Evolutionary conservation across 1,284 basidiomycete species (phyloP), one percentile per base, ranked within the genome.

Genomic region (Limonomyces culmigenus): DNA sequence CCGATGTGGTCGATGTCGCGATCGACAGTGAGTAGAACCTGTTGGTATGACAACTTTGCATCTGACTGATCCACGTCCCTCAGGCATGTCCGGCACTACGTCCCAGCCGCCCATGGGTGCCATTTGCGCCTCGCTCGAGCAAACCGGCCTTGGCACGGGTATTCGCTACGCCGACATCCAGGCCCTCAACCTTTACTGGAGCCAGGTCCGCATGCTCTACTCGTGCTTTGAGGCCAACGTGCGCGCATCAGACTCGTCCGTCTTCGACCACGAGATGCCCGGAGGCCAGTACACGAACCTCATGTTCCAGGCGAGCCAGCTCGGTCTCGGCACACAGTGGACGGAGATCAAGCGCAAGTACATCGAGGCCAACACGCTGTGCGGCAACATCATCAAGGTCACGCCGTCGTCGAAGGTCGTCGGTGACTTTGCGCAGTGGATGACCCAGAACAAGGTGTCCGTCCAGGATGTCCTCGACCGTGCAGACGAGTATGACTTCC

Each of bases 251-350:
- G 88, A 93, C 56, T 93, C 87, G 32, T 91, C 86, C 60, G 92
- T 97, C 42, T 98, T 97, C 54, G 92, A 93, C 54, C 95, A 98
- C 63, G 92, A 98, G 63, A 99, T 99, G 95, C 95, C 95, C 37
- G 95, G 95, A 56, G 93, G 92, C 35, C 88, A 93, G 56, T 93
- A 92, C 62, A 93, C 88, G 38, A 93, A 93, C 62, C 60, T 93
- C 45, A 87, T 87, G 81, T 98, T 99, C 87, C 95, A 98, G 76
- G 89, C 93, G 44, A 72, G 89, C 39, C 92, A 97, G 60, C 76
- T 98, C 37, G 95, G 95, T 44, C 74, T 99, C 29, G 92, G 95
- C 43, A 88, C 88, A 15, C 92, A 97, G 56, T 99, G 95, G 95
- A 49, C 48, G 80, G 92, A 91, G 53, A 89, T 99, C 66, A 99